Evolutionary conservation across 768 basidiomycete species (phyloP), one percentile per base, ranked within the genome.

Genomic region (Infundibulicybe gibba): DNA sequence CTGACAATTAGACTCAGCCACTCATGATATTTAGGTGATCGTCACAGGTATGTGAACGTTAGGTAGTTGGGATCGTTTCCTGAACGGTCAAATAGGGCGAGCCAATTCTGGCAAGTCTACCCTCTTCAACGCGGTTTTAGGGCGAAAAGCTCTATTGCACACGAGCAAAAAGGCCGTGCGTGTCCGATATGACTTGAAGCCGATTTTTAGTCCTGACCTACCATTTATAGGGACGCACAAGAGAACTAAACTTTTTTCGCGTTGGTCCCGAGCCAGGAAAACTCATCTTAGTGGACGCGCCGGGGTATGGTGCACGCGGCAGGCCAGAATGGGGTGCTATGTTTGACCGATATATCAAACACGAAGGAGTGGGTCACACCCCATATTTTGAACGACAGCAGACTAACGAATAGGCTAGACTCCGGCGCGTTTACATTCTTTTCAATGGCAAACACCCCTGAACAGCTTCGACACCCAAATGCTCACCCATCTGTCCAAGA

Each of bases 71-170:
- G 16, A 21, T n/a, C 21, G 30, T 37, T 33, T 25, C 43, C 15
- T 25, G 31, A 21, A 12, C 17, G 40, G 33, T 21, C 21, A 33
- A 5, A 43, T 49, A 86, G 88, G 88, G 15, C 81, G 88, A 49
- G 87, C 88, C 2, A 90, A 90, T 56, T 81, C 73, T 17, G n/a
- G n/a, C 20, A 90, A 90, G 61, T 89, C 87, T 1, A 77, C 83
- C 3, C 62, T 90, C 25, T 71, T 90, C 8, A 90, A 90, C 52
- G 77, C 81, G 11, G 75, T 90, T 3, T 56, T 88, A 3, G 78
- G 78, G 2, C 68, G 83, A 31, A 81, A 61, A 44, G 66, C 70
- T 34, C 63, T 90, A 25, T 60, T 85, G 13, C 70, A 75, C 33
- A 82, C 81, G 0, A 87, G 86, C 61, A 85, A 81, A 50, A 86